Conservation (phyloP, 1,284 basidiomycete genomes). For the Cutaneotrichosporon dermatis region DNA sequence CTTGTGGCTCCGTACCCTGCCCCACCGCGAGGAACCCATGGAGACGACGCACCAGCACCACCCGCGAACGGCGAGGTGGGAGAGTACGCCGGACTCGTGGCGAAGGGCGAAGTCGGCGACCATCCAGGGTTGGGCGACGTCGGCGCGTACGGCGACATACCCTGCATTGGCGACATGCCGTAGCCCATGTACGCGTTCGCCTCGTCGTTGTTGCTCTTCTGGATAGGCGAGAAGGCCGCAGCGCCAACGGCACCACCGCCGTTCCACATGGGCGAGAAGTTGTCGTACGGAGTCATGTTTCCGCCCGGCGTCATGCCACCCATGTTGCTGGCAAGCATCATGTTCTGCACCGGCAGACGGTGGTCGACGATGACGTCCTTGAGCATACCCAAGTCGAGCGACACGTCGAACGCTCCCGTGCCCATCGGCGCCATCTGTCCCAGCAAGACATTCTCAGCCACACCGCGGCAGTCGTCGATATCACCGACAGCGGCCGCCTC, state of each 20-base stretch:
- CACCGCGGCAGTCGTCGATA: slow-evolving; percentile 95
- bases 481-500: slow-evolving; percentile 97
- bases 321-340: slow-evolving; percentile 71
- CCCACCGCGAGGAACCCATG: slow-evolving; percentile 57
- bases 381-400: slow-evolving; percentile 95
- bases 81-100: slow-evolving; percentile 51
- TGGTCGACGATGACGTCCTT: slow-evolving; percentile 99
- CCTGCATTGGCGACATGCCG: slow-evolving; percentile 72
- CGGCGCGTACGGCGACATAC: slow-evolving; percentile 56
- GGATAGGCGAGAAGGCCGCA: slow-evolving; percentile 90
- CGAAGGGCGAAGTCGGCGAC: slow-evolving; percentile 77
- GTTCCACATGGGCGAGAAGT: slow-evolving; percentile 60
- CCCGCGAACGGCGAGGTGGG: slow-evolving; percentile 73
- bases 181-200: slow-evolving; percentile 57
- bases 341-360: slow-evolving; percentile 76
- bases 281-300: slow-evolving; percentile 89
- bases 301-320: slow-evolving; percentile 86
- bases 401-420: slow-evolving; percentile 90
- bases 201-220: slow-evolving; percentile 75
- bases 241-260: slow-evolving; percentile 65
- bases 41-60: slow-evolving; percentile 62
- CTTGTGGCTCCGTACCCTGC: slow-evolving; percentile 59
- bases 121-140: slow-evolving; percentile 51
- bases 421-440: slow-evolving; percentile 99
- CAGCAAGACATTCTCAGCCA: slow-evolving; percentile 97